These are phyloP conservation scores for Ilex paraguariensis DNA, from an alignment of 305 asterid species.

Conservation along the genomic window DNA sequence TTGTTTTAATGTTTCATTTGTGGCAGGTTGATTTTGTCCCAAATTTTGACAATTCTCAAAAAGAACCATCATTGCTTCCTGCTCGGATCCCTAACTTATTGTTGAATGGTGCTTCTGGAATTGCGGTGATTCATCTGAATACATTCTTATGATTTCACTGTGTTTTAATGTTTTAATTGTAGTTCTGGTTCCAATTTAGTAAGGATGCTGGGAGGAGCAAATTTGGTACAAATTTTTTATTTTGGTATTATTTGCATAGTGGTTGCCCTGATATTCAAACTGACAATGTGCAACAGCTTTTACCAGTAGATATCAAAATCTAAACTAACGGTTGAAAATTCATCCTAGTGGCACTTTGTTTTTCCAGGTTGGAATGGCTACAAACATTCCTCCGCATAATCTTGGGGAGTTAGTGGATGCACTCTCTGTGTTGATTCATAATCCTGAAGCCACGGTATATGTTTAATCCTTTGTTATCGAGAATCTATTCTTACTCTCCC, in stretches of 20 bases:
- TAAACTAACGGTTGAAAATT: too few species aligned
- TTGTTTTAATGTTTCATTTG: constrained; percentile 12
- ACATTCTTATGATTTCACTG: constrained; percentile 10
- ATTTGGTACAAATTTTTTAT: too few species aligned
- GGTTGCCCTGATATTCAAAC: too few species aligned
- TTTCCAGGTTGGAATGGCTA: constrained; percentile 98
- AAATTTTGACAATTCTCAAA: constrained; percentile 92
- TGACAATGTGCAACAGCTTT: too few species aligned
- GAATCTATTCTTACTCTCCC: too few species aligned
- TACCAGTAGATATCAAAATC: too few species aligned
- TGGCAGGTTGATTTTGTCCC: constrained; percentile 95
- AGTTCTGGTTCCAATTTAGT: too few species aligned
- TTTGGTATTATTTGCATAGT: too few species aligned
- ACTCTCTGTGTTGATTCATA: constrained; percentile 75
- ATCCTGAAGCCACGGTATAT: constrained; percentile 94
- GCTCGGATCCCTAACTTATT: constrained; percentile 88
- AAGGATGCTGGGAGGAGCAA: too few species aligned
- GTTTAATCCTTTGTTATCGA: background rate
- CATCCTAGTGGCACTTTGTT: constrained; percentile 1
- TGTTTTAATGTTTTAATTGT: constrained; percentile 8
- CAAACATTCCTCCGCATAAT: constrained; percentile 98
- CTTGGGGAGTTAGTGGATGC: constrained; percentile 99
- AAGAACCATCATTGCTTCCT: constrained; percentile 95
- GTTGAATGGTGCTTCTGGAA: constrained; percentile 96
- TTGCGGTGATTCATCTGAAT: constrained; percentile 61